Evolutionary conservation across 768 basidiomycete genomes (phyloP).

Genomic region (Cyclocybe cylindracea): DNA sequence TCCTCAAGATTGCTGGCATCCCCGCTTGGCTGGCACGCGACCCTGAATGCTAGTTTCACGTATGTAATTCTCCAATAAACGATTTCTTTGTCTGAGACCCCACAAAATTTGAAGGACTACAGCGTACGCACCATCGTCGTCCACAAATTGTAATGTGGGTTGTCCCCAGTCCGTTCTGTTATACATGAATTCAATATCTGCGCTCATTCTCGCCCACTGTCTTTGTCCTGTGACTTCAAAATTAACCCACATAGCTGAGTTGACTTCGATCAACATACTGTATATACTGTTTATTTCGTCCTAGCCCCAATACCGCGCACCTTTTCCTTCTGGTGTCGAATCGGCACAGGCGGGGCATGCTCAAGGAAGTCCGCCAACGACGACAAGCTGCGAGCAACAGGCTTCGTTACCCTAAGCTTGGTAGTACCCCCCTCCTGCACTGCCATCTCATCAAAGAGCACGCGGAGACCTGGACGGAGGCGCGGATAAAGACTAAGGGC

Average conservation of each 20-base stretch:
- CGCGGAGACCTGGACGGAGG: slow-evolving; percentile 10
- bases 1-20: slow-evolving; percentile 57
- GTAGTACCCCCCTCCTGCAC: slow-evolving; percentile 9
- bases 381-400: slow-evolving; percentile 16
- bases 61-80: slow-evolving; percentile 5
- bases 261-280: slow-evolving; percentile 9
- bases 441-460: slow-evolving; percentile 11
- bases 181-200: slow-evolving; percentile 6
- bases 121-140: too few relatives aligned
- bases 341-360: slow-evolving; percentile 11
- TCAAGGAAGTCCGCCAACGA: slow-evolving; percentile 17
- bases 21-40: slow-evolving; percentile 44
- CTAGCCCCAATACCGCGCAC: slow-evolving; percentile 9
- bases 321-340: slow-evolving; percentile 15
- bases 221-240: slow-evolving; percentile 6
- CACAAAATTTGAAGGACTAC: not conserved
- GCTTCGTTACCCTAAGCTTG: slow-evolving; percentile 12
- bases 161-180: slow-evolving; percentile 1
- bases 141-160: too few relatives aligned
- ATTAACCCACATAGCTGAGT: slow-evolving; percentile 2
- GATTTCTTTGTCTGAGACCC: not conserved
- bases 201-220: slow-evolving; percentile 1
- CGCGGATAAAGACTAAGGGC: slow-evolving; percentile 13
- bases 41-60: slow-evolving; percentile 25
- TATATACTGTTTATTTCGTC: slow-evolving; percentile 9